phyloP scores from a whole-genome alignment of 345 rosid genomes.

The Murraya koenigii region DNA sequence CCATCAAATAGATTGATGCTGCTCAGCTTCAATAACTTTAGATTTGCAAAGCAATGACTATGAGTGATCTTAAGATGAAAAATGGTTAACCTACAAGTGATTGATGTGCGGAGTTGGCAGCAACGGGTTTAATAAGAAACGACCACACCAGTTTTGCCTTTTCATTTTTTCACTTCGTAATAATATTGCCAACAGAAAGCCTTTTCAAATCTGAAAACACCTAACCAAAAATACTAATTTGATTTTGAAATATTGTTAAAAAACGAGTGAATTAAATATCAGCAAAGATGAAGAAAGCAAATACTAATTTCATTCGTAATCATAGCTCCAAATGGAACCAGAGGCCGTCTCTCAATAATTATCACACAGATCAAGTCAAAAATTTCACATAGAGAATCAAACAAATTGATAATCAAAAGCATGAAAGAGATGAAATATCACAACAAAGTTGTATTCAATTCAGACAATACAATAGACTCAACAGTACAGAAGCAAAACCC shows the following conservation, averaged over 20 bases:
- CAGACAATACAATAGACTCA: no score
- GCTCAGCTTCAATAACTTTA: no score
- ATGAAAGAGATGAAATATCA: not conserved
- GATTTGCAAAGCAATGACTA: no score
- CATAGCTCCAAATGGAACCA: not conserved
- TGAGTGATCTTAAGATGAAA: no score
- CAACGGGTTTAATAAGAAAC: no score
- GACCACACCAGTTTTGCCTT: no score
- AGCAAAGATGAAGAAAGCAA: not conserved
- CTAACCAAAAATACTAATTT: not conserved
- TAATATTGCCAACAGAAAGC: not conserved
- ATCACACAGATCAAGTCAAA: not conserved
- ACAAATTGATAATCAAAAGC: not conserved
- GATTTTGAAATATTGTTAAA: not conserved
- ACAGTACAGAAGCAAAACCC: not conserved
- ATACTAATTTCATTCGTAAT: not conserved
- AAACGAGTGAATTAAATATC: not conserved
- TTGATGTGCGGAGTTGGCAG: no score
- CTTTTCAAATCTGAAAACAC: not conserved
- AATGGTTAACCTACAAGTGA: no score
- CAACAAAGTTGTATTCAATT: not conserved
- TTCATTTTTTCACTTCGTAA: no score
- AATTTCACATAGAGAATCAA: not conserved
- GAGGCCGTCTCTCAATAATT: not conserved
- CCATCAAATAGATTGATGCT: no score